Percentiles rank a stretch among this genome's conserved stretches.
Conservation (phyloP, 2,329 filamentous ascomycete genomes). For the Colletotrichum simmondsii region DNA sequence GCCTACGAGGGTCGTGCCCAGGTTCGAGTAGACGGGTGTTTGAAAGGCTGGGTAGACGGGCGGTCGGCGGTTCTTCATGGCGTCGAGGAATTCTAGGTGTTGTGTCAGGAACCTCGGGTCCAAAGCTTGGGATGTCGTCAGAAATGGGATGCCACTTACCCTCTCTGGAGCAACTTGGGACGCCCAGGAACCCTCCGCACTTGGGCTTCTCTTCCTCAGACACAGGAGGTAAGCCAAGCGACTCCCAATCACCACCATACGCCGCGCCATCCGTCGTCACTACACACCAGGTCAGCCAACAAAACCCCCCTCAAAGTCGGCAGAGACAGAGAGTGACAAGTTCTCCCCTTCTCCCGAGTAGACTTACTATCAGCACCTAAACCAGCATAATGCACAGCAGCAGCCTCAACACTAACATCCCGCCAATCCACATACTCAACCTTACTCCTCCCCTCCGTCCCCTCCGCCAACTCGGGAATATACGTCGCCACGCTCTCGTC, state of each 20-base stretch:
- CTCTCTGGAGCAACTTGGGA: slow-evolving; percentile 42
- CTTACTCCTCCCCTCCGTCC: slow-evolving; percentile 36
- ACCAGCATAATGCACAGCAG: slow-evolving; percentile 58
- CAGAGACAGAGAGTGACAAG: no score
- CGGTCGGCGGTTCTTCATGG: slow-evolving; percentile 41
- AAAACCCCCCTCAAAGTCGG: background rate
- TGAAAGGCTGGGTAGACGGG: slow-evolving; percentile 56
- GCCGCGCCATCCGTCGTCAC: slow-evolving; percentile 47
- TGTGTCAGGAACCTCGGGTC: background rate
- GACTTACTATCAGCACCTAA: slow-evolving; percentile 49
- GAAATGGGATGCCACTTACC: slow-evolving; percentile 24
- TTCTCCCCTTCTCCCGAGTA: no score
- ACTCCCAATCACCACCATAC: slow-evolving; percentile 41
- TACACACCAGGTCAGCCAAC: slow-evolving; percentile 31
- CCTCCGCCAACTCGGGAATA: slow-evolving; percentile 49
- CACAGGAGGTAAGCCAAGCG: slow-evolving; percentile 46
- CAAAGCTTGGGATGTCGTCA: background rate
- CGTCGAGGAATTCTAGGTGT: slow-evolving; percentile 39
- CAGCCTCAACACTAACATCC: slow-evolving; percentile 55
- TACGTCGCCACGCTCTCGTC: slow-evolving; percentile 58
- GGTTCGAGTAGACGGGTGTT: slow-evolving; percentile 61
- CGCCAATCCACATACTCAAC: slow-evolving; percentile 55
- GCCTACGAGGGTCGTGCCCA: slow-evolving; percentile 56
- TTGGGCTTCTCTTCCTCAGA: slow-evolving; percentile 40
- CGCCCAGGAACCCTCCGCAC: slow-evolving; percentile 48